Conservation (phyloP, 192 early-diverging fungal genomes). For the Haplosporangium gracile region DNA sequence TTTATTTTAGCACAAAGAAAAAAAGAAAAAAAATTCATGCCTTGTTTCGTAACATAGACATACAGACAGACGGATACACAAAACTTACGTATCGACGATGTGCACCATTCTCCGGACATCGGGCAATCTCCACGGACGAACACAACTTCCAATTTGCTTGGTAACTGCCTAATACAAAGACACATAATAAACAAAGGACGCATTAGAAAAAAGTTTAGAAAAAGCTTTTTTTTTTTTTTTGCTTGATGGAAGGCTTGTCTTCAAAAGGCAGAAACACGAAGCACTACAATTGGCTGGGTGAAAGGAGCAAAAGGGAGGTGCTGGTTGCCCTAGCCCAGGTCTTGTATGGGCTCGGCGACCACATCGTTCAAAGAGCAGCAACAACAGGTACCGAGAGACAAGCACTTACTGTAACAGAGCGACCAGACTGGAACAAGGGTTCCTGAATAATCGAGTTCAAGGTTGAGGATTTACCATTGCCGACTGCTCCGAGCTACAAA, state of each 20-base stretch:
- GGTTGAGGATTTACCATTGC: conserved; percentile 67
- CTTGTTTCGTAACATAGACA: background rate
- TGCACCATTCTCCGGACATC: conserved; percentile 46
- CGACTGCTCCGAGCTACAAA: conserved; percentile 57
- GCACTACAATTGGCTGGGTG: background rate
- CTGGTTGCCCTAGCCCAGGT: no score
- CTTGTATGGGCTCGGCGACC: no score
- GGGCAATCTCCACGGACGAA: conserved; percentile 49
- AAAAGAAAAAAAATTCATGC: background rate
- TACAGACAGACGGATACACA: background rate
- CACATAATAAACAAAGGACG: background rate
- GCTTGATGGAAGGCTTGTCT: background rate
- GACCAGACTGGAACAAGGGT: conserved; percentile 59
- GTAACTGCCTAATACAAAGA: conserved; percentile 26
- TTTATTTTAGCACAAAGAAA: background rate
- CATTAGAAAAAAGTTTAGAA: background rate
- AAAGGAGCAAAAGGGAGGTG: no score
- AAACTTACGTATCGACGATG: conserved; percentile 55
- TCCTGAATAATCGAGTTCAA: conserved; percentile 65
- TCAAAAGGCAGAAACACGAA: background rate
- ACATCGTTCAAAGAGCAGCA: no score
- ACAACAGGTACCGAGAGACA: no score
- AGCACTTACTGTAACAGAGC: conserved; percentile 52
- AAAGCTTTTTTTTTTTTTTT: background rate
- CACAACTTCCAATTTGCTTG: conserved; percentile 52